Evolutionary conservation across 768 basidiomycete species (phyloP).

Genomic region (Crepidotus variabilis): DNA sequence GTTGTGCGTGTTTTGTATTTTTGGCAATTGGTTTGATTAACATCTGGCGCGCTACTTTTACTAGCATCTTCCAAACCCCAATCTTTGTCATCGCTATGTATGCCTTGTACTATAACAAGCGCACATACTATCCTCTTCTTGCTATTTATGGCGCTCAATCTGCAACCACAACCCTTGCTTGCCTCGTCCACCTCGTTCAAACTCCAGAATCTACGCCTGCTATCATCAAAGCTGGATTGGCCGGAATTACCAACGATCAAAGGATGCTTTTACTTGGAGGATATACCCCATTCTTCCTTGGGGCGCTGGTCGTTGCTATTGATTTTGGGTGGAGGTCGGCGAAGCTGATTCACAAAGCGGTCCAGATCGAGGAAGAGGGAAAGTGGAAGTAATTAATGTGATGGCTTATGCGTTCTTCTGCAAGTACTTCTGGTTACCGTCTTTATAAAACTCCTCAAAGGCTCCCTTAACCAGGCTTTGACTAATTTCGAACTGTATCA

Average conservation of each 20-base stretch:
- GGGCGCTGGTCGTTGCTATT: conserved; percentile 68
- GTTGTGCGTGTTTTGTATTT: conserved; percentile 36
- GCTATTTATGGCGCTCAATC: conserved; percentile 76
- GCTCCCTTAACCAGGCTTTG: too few species aligned
- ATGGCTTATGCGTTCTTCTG: too few species aligned
- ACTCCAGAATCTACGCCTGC: conserved; percentile 39
- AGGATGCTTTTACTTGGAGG: conserved; percentile 54
- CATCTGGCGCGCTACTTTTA: neutral
- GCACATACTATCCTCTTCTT: conserved; percentile 53
- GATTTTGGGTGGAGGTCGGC: conserved; percentile 56
- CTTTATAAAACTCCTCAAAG: too few species aligned
- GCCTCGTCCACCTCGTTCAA: conserved; percentile 56
- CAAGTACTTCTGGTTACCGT: too few species aligned
- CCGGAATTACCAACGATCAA: conserved; percentile 48
- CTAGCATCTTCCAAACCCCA: conserved; percentile 70
- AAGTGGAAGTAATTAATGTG: conserved; percentile 24
- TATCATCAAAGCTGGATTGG: conserved; percentile 18
- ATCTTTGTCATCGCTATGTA: conserved; percentile 68
- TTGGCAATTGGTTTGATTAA: neutral
- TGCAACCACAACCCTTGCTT: conserved; percentile 73
- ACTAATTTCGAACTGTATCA: too few species aligned
- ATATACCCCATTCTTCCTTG: conserved; percentile 73
- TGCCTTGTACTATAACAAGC: conserved; percentile 53
- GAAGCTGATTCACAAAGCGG: conserved; percentile 24
- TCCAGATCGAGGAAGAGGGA: conserved; percentile 18